Conservation (phyloP, 257 asterid genomes). For the Ligustrum vulgare region DNA sequence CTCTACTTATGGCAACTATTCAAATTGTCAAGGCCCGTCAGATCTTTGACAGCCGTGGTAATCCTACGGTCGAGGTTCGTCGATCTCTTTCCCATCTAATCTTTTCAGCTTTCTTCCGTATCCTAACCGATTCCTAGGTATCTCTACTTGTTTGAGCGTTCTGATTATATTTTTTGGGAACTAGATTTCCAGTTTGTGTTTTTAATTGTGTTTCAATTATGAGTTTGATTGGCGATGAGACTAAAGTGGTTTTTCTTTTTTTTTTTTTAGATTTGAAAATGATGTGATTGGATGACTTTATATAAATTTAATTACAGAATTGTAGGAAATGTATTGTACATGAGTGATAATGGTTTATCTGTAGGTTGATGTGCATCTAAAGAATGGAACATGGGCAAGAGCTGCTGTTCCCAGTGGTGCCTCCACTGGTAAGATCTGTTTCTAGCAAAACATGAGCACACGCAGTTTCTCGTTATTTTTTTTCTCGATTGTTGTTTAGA, state of each 20-base stretch:
- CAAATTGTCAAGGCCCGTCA: slow-evolving; percentile 66
- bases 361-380: slow-evolving; percentile 68
- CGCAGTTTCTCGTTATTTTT: background rate
- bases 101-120: background rate
- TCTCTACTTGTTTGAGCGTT: background rate
- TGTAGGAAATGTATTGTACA: background rate
- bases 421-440: slow-evolving; percentile 70
- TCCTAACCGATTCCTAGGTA: background rate
- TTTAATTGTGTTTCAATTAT: background rate
- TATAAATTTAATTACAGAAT: background rate
- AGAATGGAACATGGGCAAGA: slow-evolving; percentile 62
- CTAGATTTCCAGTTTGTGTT: background rate
- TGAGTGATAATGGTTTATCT: background rate
- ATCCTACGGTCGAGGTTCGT: slow-evolving; percentile 82
- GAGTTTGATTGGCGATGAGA: background rate
- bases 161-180: background rate
- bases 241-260: background rate
- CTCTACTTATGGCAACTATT: slow-evolving; percentile 56
- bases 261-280: slow-evolving; percentile 5
- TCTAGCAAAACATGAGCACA: background rate
- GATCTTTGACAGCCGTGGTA: slow-evolving; percentile 91
- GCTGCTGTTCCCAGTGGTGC: slow-evolving; percentile 98
- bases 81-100: background rate
- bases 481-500: background rate
- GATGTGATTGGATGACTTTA: background rate